Evolutionary conservation across 2,329 filamentous ascomycete genomes (phyloP), one percentile per base, ranked within the genome.

Genomic region (Malbranchea cinnamomea): DNA sequence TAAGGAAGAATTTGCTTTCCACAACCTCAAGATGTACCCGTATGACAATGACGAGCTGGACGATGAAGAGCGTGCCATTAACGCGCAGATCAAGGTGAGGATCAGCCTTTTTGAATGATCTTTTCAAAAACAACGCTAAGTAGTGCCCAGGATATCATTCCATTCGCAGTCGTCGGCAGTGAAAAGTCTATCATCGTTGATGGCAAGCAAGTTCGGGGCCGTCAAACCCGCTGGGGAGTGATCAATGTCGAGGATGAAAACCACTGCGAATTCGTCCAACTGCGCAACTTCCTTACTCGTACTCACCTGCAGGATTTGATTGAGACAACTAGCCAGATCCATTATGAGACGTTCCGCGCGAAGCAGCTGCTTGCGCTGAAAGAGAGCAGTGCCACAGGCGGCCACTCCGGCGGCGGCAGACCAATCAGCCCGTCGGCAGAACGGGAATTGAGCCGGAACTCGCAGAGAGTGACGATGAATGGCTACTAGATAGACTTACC

Each of bases 21-120:
- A 98, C 74, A 95, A 95, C 70, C 74, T 98, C 52, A 87, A 93
- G 71, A 98, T 98, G 89, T 98, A 92, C 69, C 89, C 89, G 37
- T 98, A 98, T 59, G 89, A 98, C 60, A 95, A 94, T 55, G 89
- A 98, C 49, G 89, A 98, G 68, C 78, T 95, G 47, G 89, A 98
- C 53, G 80, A 89, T 41, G 89, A 98, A 67, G 89, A 98, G 67
- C 78, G 83, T 48, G 76, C 77, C 38, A 68, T 92, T 62, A 95
- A 95, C 65, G 75, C 74, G 36, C 81, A 92, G 55, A 98, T 98
- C 65, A 95, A 95, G 80, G 85, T 91, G 62, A 37, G 62, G 47
- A 5, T 11, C 9, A 14, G 3, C 7, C 12, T 9, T 4, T 20
- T 25, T 14, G 14, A 26, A 7, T 12, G 2, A 25, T 27, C 36